Percentiles rank a stretch among this genome's conserved stretches.
These are phyloP conservation scores for Monilinia polystroma DNA, from an alignment of 2,329 filamentous ascomycete genomes.

Conservation along the genomic window DNA sequence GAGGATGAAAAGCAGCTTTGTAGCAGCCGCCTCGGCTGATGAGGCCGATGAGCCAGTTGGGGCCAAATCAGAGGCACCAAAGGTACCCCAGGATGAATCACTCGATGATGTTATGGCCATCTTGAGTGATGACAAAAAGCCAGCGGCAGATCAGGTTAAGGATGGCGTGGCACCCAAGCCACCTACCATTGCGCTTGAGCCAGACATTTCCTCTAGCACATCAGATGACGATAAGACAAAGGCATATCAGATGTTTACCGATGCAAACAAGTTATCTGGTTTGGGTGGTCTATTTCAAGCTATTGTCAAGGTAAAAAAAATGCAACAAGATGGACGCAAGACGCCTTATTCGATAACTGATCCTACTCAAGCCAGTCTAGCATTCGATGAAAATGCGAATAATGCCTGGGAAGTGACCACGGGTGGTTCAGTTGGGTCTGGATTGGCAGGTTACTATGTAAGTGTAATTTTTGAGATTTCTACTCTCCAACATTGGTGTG, in stretches of 20 bases:
- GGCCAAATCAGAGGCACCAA: neutral
- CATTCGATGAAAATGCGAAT: slow-evolving; percentile 2
- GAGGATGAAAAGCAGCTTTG: neutral
- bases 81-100: neutral
- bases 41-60: neutral
- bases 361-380: neutral
- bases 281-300: neutral
- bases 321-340: neutral
- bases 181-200: neutral
- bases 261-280: neutral
- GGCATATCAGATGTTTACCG: neutral
- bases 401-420: neutral
- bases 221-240: neutral
- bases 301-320: neutral
- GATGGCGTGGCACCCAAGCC: slow-evolving; percentile 1
- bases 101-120: neutral
- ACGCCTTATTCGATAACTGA: neutral
- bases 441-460: neutral
- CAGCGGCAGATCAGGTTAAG: neutral
- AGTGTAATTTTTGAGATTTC: neutral
- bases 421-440: neutral
- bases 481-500: neutral
- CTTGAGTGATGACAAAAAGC: neutral
- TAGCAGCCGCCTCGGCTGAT: too few relatives aligned
- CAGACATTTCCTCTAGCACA: neutral